A percentile compares a stretch with the other conserved stretches of the same genome.
Evolutionary conservation across 2,329 filamentous ascomycete genomes (phyloP).

Genomic region (Cryphonectria nitschkei): DNA sequence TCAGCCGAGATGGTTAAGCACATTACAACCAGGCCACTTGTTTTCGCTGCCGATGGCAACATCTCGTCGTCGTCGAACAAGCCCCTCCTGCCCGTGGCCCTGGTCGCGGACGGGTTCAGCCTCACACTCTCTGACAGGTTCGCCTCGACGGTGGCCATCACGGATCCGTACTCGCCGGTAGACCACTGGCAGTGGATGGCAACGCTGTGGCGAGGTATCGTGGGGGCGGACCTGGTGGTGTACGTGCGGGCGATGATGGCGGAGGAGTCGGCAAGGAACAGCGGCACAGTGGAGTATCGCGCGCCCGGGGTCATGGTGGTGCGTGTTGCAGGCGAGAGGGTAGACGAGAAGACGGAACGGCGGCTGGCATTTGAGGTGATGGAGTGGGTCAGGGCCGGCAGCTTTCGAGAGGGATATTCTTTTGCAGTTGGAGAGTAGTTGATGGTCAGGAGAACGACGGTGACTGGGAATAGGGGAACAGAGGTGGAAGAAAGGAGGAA

Average conservation of each 20-base stretch:
- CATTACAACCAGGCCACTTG: slow-evolving; percentile 42
- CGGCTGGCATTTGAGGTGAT: slow-evolving; percentile 85
- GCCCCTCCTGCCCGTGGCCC: slow-evolving; percentile 64
- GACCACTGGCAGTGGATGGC: slow-evolving; percentile 99
- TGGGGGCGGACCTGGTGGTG: slow-evolving; percentile 79
- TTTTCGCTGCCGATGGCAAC: slow-evolving; percentile 15
- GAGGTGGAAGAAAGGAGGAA: neutral
- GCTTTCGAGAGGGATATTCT: slow-evolving; percentile 41
- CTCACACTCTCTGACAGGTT: slow-evolving; percentile 78
- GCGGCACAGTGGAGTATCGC: slow-evolving; percentile 57
- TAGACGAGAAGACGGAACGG: slow-evolving; percentile 73
- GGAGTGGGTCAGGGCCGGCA: slow-evolving; percentile 69
- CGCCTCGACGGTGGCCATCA: slow-evolving; percentile 73
- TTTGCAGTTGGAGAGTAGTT: slow-evolving; percentile 15
- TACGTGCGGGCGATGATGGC: slow-evolving; percentile 55
- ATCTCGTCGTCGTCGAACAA: slow-evolving; percentile 29
- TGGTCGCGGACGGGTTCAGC: slow-evolving; percentile 79
- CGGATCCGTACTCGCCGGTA: slow-evolving; percentile 76
- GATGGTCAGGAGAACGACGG: neutral
- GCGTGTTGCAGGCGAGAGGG: slow-evolving; percentile 46
- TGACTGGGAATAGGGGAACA: neutral
- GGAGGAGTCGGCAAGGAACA: slow-evolving; percentile 44
- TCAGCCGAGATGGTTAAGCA: slow-evolving; percentile 69
- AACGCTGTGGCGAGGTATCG: slow-evolving; percentile 84
- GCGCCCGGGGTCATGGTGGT: slow-evolving; percentile 60